Conservation (phyloP, 2,329 filamentous ascomycete species). For the Cladosporium phlei region DNA sequence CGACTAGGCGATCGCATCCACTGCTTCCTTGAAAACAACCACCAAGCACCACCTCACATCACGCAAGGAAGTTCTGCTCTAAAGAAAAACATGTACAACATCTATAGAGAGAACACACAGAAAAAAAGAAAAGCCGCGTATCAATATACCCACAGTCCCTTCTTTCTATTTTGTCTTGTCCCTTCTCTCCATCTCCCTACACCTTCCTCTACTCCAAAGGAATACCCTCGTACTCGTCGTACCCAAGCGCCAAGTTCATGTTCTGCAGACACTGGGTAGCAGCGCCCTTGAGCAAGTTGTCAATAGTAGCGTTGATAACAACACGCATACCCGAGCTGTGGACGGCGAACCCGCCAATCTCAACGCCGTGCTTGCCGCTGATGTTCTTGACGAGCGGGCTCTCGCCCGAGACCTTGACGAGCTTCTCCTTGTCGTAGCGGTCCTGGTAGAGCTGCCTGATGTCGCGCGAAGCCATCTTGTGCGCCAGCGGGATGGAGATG, state of each 20-base stretch:
- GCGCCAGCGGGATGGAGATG: constrained; percentile 80
- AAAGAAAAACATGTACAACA: constrained; percentile 1
- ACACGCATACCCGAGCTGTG: constrained; percentile 84
- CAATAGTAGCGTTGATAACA: constrained; percentile 90
- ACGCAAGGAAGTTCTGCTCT: too few relatives aligned
- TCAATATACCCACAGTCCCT: not conserved
- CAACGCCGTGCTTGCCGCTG: constrained; percentile 76
- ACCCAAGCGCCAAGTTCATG: constrained; percentile 88
- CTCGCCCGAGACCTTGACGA: constrained; percentile 89
- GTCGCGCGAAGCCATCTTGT: constrained; percentile 84
- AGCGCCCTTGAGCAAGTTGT: constrained; percentile 89
- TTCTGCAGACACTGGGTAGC: constrained; percentile 92
- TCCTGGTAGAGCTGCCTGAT: constrained; percentile 95
- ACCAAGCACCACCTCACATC: too few relatives aligned
- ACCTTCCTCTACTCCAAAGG: constrained; percentile 45
- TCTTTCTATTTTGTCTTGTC: too few relatives aligned
- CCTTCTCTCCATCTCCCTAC: too few relatives aligned
- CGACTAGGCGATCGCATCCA: too few relatives aligned
- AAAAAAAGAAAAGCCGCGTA: not conserved
- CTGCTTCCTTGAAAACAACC: too few relatives aligned
- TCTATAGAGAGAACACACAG: constrained; percentile 1
- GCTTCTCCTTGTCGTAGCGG: constrained; percentile 88
- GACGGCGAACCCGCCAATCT: constrained; percentile 94
- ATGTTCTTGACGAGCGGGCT: constrained; percentile 82
- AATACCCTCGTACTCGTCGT: constrained; percentile 84